Evolutionary conservation across 1,284 basidiomycete species (phyloP).

Genomic region (Tilletia indica): DNA sequence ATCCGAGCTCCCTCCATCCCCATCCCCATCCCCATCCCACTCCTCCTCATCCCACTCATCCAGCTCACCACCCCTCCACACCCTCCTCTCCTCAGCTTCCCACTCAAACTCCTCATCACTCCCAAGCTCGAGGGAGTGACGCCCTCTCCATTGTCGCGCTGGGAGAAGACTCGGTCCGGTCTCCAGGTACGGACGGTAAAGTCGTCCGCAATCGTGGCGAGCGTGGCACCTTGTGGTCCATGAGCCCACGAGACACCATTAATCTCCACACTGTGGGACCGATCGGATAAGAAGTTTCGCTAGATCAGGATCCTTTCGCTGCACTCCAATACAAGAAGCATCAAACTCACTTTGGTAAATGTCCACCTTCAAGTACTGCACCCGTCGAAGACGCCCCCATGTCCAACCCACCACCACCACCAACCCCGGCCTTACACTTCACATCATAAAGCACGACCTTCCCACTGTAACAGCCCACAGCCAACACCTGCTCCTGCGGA

Average conservation of each 20-base stretch:
- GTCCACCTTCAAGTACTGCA: conserved; percentile 8
- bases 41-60: not conserved
- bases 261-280: conserved; percentile 42
- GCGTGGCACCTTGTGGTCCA: conserved; percentile 42
- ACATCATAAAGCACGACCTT: conserved; percentile 49
- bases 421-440: not conserved
- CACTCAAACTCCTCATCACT: conserved; percentile 15
- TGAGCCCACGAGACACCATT: conserved; percentile 47
- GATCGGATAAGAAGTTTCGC: too few species aligned
- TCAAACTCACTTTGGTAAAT: not conserved
- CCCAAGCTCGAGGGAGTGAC: not conserved
- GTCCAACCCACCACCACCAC: conserved; percentile 9
- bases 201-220: conserved; percentile 47
- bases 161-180: conserved; percentile 58
- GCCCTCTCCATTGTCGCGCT: not conserved
- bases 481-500: conserved; percentile 43
- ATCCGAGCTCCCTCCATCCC: not conserved
- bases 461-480: conserved; percentile 50
- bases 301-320: too few species aligned
- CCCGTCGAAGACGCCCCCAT: not conserved
- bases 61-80: not conserved
- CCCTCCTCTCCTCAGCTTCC: not conserved
- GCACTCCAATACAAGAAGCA: not conserved
- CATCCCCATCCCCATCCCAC: not conserved
- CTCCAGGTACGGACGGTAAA: conserved; percentile 44